Base-by-base conservation (phyloP, 345 rosid genomes). In the Acer saccharum region DNA sequence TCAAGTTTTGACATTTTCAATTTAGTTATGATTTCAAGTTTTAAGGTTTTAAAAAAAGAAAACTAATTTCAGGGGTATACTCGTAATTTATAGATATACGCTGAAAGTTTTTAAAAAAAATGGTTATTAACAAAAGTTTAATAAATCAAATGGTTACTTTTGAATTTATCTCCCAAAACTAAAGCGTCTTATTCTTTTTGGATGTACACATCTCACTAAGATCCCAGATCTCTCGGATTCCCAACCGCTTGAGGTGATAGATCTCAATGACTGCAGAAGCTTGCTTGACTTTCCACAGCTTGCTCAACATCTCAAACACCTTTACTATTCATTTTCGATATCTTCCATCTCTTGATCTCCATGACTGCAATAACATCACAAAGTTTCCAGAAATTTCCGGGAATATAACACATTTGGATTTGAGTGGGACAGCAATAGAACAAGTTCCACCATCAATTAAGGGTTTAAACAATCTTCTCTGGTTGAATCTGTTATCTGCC, bases 371-470 rank as follows among this genome's bases (percentile, higher is more conserved):
- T 72, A 82, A 72, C 2, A 58, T 82, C 10, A 43, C 18, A 54
- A 43, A 76, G 4, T 76, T 80, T n/a, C 86, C 82, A 43, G 79
- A 83, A 16, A 23, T 82, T 70, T 72, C 82, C 2, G 52, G 52
- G 55, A 85, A 73, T 54, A 29, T 77, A 29, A 69, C 17, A 69
- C 27, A 57, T 50, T 79, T 85, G 48, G 12, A 57, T 57, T 65
- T 82, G 25, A 58, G 52, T 57, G 14, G 54, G 72, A 76, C 88
- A 32, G 71, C 72, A 63, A 72, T 80, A 71, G 86, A 80, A 65
- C 72, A 78, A 76, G 65, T 85, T 11, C 86, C 83, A 39, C 69
- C 75, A 35, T 75, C 81, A n/a, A 23, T 85, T 65, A 48, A 64
- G 35, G 14, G 20, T 68, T 80, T 85, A 41, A 41, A 0, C 44